Evolutionary conservation across 805 yeast species (phyloP).

Genomic region (Hanseniaspora osmophila): DNA sequence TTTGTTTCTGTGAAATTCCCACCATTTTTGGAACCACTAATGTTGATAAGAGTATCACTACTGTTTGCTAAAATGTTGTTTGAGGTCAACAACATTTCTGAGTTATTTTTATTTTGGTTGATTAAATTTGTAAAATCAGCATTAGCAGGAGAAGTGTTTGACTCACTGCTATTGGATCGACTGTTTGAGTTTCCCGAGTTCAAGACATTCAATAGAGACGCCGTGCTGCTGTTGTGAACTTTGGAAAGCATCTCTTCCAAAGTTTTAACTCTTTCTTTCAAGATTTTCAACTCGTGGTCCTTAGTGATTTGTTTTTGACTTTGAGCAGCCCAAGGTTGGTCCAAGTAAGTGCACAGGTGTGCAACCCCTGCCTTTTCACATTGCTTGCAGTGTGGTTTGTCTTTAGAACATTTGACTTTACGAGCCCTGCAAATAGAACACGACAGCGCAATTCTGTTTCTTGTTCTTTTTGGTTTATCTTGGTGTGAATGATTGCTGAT

Average conservation of each 20-base stretch:
- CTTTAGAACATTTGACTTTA: slow-evolving; percentile 36
- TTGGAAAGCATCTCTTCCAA: slow-evolving; percentile 34
- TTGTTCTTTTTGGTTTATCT: slow-evolving; percentile 18
- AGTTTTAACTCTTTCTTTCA: slow-evolving; percentile 40
- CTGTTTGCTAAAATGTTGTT: neutral
- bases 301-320: slow-evolving; percentile 35
- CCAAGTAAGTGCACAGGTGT: slow-evolving; percentile 42
- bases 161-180: neutral
- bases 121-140: too few relatives aligned
- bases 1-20: neutral
- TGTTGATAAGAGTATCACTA: slow-evolving; percentile 2
- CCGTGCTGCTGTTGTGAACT: slow-evolving; percentile 13
- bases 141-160: neutral
- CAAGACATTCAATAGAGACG: neutral
- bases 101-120: too few relatives aligned
- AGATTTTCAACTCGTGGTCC: slow-evolving; percentile 32
- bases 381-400: slow-evolving; percentile 42
- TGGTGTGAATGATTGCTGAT: neutral
- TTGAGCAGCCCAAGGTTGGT: slow-evolving; percentile 44
- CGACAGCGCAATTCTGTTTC: slow-evolving; percentile 36
- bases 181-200: neutral
- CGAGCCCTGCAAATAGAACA: slow-evolving; percentile 35
- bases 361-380: slow-evolving; percentile 45
- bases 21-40: slow-evolving; percentile 3
- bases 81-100: too few relatives aligned